Evolutionary conservation across 352 stramenopile genomes (phyloP).

Genomic region (Peronospora tabacina): DNA sequence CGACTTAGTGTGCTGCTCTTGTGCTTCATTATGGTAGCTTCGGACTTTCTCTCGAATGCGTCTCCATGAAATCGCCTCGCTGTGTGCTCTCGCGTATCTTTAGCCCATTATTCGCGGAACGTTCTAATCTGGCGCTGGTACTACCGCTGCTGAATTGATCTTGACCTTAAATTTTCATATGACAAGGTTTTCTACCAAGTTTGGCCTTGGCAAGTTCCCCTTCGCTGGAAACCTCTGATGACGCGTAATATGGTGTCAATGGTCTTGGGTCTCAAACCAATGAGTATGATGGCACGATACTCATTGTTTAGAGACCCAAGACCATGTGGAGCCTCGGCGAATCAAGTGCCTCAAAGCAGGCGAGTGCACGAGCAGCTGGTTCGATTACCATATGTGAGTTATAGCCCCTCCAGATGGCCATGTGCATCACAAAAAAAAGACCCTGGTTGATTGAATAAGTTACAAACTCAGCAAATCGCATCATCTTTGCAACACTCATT

Average conservation of each 20-base stretch:
- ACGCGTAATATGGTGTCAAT: constrained; percentile 58
- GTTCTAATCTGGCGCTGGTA: background rate
- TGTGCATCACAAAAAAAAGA: constrained; percentile 14
- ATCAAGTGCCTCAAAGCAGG: constrained; percentile 51
- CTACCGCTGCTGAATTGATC: too few relatives aligned
- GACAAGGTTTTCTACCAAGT: constrained; percentile 47
- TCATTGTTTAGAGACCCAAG: constrained; percentile 20
- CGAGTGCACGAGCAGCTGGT: background rate
- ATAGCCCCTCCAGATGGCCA: constrained; percentile 59
- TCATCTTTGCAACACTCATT: constrained; percentile 66
- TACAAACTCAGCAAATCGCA: constrained; percentile 68
- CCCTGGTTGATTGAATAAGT: constrained; percentile 25
- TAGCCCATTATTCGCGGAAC: constrained; percentile 32
- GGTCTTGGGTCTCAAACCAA: too few relatives aligned
- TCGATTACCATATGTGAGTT: constrained; percentile 43
- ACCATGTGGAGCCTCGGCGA: constrained; percentile 35
- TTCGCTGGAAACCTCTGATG: constrained; percentile 40
- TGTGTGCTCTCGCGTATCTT: constrained; percentile 69
- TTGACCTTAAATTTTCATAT: constrained; percentile 47
- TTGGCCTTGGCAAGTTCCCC: constrained; percentile 25
- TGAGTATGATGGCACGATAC: too few relatives aligned
- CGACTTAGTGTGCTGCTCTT: constrained; percentile 54
- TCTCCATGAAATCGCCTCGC: constrained; percentile 67
- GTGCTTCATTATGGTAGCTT: constrained; percentile 52
- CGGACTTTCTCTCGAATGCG: constrained; percentile 31